Conservation (phyloP, 2,329 filamentous ascomycete genomes). For the Plenodomus biglobosus region DNA sequence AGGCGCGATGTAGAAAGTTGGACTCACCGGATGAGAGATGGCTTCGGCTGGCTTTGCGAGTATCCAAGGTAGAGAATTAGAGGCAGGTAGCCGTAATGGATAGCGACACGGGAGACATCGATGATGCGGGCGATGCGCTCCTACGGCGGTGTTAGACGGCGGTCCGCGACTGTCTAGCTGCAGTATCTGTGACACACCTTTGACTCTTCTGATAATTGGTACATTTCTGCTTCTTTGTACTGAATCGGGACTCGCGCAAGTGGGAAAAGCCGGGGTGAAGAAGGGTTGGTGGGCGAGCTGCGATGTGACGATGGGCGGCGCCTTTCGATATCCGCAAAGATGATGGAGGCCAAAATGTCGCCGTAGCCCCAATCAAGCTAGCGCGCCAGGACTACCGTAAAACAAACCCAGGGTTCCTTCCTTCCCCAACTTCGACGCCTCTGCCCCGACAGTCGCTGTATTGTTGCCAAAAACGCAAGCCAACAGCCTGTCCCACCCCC, state of each 20-base stretch:
- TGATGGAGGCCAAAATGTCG: constrained; percentile 25
- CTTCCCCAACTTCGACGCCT: constrained; percentile 1
- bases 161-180: background rate
- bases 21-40: constrained; percentile 69
- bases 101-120: constrained; percentile 86
- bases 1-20: background rate
- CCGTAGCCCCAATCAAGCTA: constrained; percentile 12
- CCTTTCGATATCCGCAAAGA: constrained; percentile 15
- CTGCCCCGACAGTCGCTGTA: constrained; percentile 5
- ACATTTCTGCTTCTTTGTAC: constrained; percentile 45
- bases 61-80: constrained; percentile 97
- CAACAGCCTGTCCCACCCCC: too few relatives aligned
- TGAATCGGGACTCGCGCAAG: background rate
- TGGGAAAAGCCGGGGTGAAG: constrained; percentile 1
- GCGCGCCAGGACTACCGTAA: constrained; percentile 21
- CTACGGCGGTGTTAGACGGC: constrained; percentile 52
- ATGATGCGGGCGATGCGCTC: constrained; percentile 98
- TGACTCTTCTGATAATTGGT: constrained; percentile 86
- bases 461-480: background rate
- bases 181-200: constrained; percentile 64
- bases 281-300: constrained; percentile 7
- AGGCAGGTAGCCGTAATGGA: constrained; percentile 98
- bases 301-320: constrained; percentile 9
- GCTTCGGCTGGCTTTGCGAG: constrained; percentile 89
- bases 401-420: constrained; percentile 14